Evolutionary conservation across 148 eudicot genomes (phyloP), one percentile per base, ranked within the genome.

Genomic region (Rhododendron henanense): DNA sequence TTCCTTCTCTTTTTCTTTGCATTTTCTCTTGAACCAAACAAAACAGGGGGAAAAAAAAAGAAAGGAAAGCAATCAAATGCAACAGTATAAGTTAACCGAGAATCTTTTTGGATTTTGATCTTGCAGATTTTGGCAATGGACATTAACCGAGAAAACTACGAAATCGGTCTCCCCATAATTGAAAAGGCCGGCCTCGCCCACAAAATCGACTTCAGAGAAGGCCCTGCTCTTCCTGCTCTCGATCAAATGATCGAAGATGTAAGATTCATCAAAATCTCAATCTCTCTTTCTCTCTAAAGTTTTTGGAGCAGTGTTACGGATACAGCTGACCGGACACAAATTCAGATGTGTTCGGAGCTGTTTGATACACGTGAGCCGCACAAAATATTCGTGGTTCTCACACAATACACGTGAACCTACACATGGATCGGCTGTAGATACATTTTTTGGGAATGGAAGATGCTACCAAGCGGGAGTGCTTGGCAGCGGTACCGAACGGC

Each of bases 41-140:
- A 61, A 61, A 61, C 69, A n/a, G 69, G n/a, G 35, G 25, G 5
- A 3, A 39, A 39, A 37, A 28, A 28, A 39, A 3, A 11, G 1
- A 61, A 1, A 6, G 67, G 28, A 63, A 63, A 63, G n/a, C 71
- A 63, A n/a, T n/a, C 31, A 23, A n/a, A n/a, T 63, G 31, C 71
- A 63, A 8, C 28, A 21, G 10, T 31, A 71, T 71, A 50, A 45
- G 51, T 10, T 50, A 69, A 69, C 35, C 13, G 39, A 33, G 39
- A 13, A 71, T 71, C 18, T 11, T 47, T 19, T 35, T 75, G 78
- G 35, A 13, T 37, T 35, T 50, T 28, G 1, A 13, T 31, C 50
- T 79, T 76, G 89, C 92, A 94, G 97, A 93, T 94, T 67, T 86
- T 91, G 91, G 97, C 97, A 85, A 94, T 94, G 92, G 97, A 94